Evolutionary conservation across 2,329 filamentous ascomycete genomes (phyloP).

Genomic region (Fusarium camptoceras): DNA sequence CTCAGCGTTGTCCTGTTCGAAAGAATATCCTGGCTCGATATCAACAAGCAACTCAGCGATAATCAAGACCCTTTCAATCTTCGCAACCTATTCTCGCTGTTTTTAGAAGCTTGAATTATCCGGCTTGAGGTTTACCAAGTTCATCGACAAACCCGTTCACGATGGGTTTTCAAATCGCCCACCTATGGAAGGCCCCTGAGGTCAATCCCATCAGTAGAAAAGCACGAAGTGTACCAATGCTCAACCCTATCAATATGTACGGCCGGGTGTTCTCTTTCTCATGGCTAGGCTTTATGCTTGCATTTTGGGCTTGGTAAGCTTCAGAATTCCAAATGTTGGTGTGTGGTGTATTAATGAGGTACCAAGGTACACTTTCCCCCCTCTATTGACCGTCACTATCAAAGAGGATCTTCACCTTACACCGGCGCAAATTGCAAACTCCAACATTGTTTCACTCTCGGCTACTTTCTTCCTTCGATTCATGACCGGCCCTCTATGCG

Average conservation of each 20-base stretch:
- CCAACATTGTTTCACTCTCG: conserved; percentile 85
- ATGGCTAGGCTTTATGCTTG: conserved; percentile 86
- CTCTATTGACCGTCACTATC: conserved; percentile 82
- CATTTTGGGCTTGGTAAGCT: conserved; percentile 82
- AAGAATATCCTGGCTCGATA: conserved; percentile 25
- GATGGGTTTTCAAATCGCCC: conserved; percentile 48
- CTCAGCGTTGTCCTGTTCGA: conserved; percentile 13
- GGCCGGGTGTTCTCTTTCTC: conserved; percentile 92
- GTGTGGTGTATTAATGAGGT: conserved; percentile 22
- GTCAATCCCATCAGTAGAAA: conserved; percentile 88
- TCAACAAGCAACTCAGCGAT: conserved; percentile 27
- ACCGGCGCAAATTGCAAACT: conserved; percentile 81
- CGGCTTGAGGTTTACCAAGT: neutral
- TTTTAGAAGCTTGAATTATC: neutral
- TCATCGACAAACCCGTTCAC: conserved; percentile 11
- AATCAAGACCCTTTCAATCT: neutral
- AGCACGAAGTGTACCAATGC: conserved; percentile 79
- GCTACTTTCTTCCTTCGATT: conserved; percentile 79
- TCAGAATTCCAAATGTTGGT: neutral
- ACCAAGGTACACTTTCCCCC: conserved; percentile 81
- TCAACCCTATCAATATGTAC: conserved; percentile 84
- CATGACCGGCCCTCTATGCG: conserved; percentile 84
- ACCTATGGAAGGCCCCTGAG: conserved; percentile 64
- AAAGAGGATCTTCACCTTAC: conserved; percentile 80
- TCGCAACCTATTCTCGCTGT: neutral